Percentiles rank a stretch among this genome's conserved stretches.
These are phyloP conservation scores for Inonotus hispidus DNA, from an alignment of 1,284 basidiomycete genomes.

Conservation along the genomic window DNA sequence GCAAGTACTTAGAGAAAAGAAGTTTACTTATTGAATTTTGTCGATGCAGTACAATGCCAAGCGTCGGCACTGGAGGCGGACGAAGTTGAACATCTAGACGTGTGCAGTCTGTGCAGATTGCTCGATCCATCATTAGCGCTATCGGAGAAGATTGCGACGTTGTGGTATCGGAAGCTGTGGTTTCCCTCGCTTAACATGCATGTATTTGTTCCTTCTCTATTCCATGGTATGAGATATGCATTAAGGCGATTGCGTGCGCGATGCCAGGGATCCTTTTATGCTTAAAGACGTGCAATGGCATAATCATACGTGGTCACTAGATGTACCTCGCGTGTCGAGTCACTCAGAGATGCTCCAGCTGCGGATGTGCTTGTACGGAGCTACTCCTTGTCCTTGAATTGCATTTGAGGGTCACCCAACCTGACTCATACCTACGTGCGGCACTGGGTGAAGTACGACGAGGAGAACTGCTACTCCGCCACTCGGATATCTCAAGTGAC, in stretches of 20 bases:
- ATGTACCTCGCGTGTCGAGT: too few species aligned
- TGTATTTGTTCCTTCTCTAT: constrained; percentile 6
- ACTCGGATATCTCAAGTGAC: too few species aligned
- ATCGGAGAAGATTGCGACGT: too few species aligned
- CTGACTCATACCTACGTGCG: too few species aligned
- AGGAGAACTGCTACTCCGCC: too few species aligned
- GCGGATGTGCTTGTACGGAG: too few species aligned
- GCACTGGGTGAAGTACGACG: too few species aligned
- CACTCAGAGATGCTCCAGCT: too few species aligned
- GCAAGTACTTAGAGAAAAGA: background rate
- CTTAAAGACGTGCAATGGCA: background rate
- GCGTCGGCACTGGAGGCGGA: constrained; percentile 91
- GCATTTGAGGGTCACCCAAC: too few species aligned
- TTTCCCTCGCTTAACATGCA: constrained; percentile 17
- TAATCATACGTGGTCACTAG: background rate
- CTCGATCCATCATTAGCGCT: background rate
- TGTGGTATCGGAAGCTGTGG: background rate
- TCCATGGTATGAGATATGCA: constrained; percentile 16
- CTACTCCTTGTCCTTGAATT: too few species aligned
- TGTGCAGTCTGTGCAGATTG: background rate
- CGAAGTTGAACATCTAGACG: constrained; percentile 87
- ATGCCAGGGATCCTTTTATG: background rate
- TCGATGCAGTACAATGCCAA: constrained; percentile 80
- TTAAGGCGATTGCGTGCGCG: constrained; percentile 3
- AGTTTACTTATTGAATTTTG: constrained; percentile 6